Base-by-base conservation (phyloP, 2,329 filamentous ascomycete genomes). In the Venturia aucupariae region DNA sequence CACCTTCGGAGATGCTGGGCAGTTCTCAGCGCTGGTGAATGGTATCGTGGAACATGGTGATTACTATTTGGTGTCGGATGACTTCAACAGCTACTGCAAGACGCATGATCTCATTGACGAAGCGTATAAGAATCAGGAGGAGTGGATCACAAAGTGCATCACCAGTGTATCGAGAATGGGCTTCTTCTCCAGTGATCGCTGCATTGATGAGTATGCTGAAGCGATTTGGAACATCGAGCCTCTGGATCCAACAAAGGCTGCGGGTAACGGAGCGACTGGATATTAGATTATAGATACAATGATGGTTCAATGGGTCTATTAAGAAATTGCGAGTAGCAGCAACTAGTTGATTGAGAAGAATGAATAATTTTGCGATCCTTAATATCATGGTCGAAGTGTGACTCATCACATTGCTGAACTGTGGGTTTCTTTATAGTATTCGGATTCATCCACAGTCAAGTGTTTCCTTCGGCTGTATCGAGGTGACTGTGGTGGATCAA, bases 201-300 rank as follows among this genome's bases (percentile, higher is more conserved):
- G 93, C 78, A 97, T 97, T 75, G 90, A 93, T 71, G 92, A 97
- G 81, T 99, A 99, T 78, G 94, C 94, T 0, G 93, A 99, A 75
- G 87, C 83, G 68, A 97, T 99, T 75, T 99, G 94, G 94, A 97
- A 97, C 73, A 81, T 96, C 46, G 93, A 97, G 80, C 92, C 93
- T 35, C 75, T 94, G 64, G 76, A 77, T 41, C 79, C 80, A 27
- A 17, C 38, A 38, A 60, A 42, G 59, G 41, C 59, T 35, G 30
- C 1, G 6, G 19, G 51, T 7, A 57, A 57, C 17, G 51, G 51
- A 57, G 51, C 51, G 15, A 35, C 51, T 35, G 51, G 51, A 15
- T 7, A 6, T n/a, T 57, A 57, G 46, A 51, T 13, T 4, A 27
- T 30, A 51, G 30, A 57, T 17, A 27, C 17, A 32, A 24, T 35